Evolutionary conservation across 1,139 yeast species (phyloP).

Genomic region (Magnusiomyces suaveolens): DNA sequence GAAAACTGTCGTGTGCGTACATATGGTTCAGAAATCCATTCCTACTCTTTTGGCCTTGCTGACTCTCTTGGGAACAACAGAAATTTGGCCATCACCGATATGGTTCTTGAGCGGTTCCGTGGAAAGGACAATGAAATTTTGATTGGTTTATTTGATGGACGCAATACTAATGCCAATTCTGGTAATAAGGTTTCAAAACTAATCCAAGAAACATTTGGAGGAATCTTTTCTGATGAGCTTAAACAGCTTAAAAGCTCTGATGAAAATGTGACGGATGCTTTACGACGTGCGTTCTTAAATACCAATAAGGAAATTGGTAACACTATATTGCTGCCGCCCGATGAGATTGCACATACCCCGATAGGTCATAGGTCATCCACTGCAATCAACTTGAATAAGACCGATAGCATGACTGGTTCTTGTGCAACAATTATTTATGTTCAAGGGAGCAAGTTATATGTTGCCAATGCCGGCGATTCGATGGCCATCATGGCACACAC

Average conservation of each 20-base stretch:
- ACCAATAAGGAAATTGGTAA: slow-evolving; percentile 75
- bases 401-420: slow-evolving; percentile 77
- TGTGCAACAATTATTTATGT: slow-evolving; percentile 75
- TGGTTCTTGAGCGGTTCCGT: slow-evolving; percentile 78
- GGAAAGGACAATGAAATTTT: slow-evolving; percentile 67
- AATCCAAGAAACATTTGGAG: slow-evolving; percentile 62
- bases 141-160: slow-evolving; percentile 82
- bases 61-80: slow-evolving; percentile 71
- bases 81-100: slow-evolving; percentile 66
- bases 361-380: slow-evolving; percentile 31
- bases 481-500: slow-evolving; percentile 70
- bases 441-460: slow-evolving; percentile 56
- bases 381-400: slow-evolving; percentile 31
- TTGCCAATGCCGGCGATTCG: slow-evolving; percentile 88
- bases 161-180: slow-evolving; percentile 38
- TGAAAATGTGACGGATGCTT: slow-evolving; percentile 49
- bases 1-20: slow-evolving; percentile 81
- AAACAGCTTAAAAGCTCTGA: slow-evolving; percentile 39
- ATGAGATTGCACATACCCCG: slow-evolving; percentile 27
- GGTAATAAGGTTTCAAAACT: slow-evolving; percentile 60
- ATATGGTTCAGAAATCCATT: slow-evolving; percentile 73
- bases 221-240: slow-evolving; percentile 55
- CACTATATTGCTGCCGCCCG: slow-evolving; percentile 28
- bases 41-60: slow-evolving; percentile 82
- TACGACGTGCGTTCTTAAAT: slow-evolving; percentile 67